These are phyloP conservation scores for Elsinoe arachidis DNA, from an alignment of 2,329 filamentous ascomycete species.

Conservation along the genomic window DNA sequence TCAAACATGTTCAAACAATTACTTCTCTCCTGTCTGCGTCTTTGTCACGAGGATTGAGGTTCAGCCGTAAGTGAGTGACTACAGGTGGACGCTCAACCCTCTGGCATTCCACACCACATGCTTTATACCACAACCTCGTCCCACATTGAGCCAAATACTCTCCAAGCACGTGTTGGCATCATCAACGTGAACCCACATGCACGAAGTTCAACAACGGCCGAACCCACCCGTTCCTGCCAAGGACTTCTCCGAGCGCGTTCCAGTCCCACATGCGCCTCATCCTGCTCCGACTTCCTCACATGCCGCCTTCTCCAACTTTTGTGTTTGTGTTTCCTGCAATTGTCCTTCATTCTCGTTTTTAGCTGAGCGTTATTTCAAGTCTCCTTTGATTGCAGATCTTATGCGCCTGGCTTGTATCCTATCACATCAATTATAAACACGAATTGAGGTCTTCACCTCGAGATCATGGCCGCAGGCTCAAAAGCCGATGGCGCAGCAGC, in stretches of 20 bases:
- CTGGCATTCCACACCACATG: neutral
- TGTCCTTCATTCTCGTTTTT: neutral
- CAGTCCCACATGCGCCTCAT: conserved; percentile 5
- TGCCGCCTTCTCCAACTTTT: conserved; percentile 1
- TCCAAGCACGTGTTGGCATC: no score
- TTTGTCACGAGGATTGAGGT: neutral
- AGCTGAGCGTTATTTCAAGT: neutral
- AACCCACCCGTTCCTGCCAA: conserved; percentile 7
- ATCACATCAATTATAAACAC: neutral
- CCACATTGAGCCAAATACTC: no score
- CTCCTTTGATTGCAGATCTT: neutral
- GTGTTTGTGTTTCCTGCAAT: neutral
- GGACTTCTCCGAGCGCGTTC: neutral
- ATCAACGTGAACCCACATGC: neutral
- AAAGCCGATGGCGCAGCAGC: neutral
- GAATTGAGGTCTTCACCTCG: neutral
- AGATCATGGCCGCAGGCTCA: neutral
- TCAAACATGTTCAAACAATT: neutral
- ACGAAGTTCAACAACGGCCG: neutral
- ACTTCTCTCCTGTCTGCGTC: no score
- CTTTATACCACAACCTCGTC: neutral
- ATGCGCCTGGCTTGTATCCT: neutral
- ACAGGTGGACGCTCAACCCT: neutral
- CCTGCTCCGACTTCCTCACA: neutral
- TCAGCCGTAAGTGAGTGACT: neutral